Base-by-base conservation (phyloP, 805 yeast species). In the Candida endomychidarum region DNA sequence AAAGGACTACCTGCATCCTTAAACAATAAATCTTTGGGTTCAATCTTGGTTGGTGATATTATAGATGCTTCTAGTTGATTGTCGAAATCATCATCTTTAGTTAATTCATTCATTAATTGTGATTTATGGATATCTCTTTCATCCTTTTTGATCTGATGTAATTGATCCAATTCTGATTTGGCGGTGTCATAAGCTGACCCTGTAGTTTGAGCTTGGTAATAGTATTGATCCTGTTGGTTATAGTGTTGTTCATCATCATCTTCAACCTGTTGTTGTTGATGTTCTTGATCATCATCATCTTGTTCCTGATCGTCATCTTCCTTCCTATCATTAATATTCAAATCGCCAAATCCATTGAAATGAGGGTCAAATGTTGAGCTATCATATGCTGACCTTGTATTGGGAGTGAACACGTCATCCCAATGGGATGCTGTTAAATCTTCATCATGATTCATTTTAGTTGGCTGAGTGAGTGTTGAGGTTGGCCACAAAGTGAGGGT, bases 341-440 rank as follows among this genome's bases (percentile, higher is more conserved):
- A 46, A 25, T 48, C 50, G 9, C 50, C 40, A 41, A 58, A 57
- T 28, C 49, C 52, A 37, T 50, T 48, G 37, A 44, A 41, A 14
- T 38, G 42, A 4, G 47, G 44, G n/a, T 42, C 43, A 39, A 40
- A 47, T 2, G 47, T 31, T 14, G 41, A 11, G 8, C 15, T 19
- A 4, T 29, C 18, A 18, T 46, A 40, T 5, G 21, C 28, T 2
- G 41, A 26, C 15, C 22, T 47, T 3, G 67, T 60, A 25, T 56
- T 58, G 2, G 77, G 59, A 10, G 75, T 57, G 10, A 75, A 56
- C 3, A 70, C 75, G 49, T 80, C 86, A 42, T 74, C 84, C 86
- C 86, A 81, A 42, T 72, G 77, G 1, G 80, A 74, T 4, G 77
- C 75, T 8, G 76, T 71, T 20, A 77, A 61, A 39, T 73, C 77